These are phyloP conservation scores for Penicillium sp. DNA, from an alignment of 2,329 filamentous ascomycete species.

Conservation along the genomic window DNA sequence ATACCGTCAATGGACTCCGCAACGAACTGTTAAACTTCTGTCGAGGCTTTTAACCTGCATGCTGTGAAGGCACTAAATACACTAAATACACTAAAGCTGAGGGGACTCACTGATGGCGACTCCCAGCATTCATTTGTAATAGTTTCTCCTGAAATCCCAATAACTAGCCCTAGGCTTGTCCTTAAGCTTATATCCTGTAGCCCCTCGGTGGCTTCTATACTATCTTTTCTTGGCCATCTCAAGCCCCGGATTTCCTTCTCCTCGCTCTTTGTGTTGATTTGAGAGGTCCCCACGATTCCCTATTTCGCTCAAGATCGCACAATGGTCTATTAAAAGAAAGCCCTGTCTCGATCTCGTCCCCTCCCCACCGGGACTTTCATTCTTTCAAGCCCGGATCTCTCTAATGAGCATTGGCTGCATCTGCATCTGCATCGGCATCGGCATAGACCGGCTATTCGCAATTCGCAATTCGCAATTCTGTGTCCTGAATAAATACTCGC, in stretches of 20 bases:
- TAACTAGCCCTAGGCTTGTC: not conserved
- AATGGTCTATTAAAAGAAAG: constrained; percentile 12
- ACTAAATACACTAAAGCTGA: not conserved
- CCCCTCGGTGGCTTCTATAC: not conserved
- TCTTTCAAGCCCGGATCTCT: not conserved
- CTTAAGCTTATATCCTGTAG: constrained; percentile 5
- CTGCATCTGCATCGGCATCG: no score
- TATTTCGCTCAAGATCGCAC: not conserved
- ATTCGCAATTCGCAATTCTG: not conserved
- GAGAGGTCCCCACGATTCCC: constrained; percentile 6
- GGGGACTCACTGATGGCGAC: no score
- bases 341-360: constrained; percentile 5
- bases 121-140: not conserved
- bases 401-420: not conserved
- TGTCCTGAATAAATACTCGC: constrained; percentile 2
- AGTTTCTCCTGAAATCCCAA: not conserved
- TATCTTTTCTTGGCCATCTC: not conserved
- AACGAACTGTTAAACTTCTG: not conserved
- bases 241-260: constrained; percentile 1
- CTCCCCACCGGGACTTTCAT: not conserved
- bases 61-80: no score
- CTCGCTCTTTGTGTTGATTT: not conserved
- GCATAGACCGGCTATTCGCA: not conserved
- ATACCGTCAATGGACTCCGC: not conserved
- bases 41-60: not conserved